Conservation (phyloP, 345 rosid species). For the Melastoma malabathricum region DNA sequence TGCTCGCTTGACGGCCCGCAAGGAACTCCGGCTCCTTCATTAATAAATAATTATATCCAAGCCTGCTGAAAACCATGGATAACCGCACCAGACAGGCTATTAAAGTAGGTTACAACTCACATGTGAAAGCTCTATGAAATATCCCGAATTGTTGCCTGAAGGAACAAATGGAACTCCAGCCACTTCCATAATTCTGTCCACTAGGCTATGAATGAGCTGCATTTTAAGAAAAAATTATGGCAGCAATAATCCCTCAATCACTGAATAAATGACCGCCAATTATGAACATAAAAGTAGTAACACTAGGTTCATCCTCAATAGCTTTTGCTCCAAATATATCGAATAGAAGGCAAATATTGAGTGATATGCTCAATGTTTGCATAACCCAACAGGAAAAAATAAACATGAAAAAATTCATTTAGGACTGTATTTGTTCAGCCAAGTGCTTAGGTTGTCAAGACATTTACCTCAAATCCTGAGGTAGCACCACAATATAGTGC, state of each 20-base stretch:
- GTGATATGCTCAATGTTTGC: too few species aligned
- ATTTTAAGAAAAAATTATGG: conserved; percentile 6
- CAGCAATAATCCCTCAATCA: background rate
- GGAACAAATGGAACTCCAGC: conserved; percentile 56
- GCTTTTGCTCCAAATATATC: too few species aligned
- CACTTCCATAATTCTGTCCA: conserved; percentile 88
- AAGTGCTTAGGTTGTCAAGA: background rate
- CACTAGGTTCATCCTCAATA: too few species aligned
- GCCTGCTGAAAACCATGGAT: background rate
- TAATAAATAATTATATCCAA: background rate
- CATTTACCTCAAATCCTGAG: conserved; percentile 90
- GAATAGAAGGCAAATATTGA: too few species aligned
- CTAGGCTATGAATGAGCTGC: conserved; percentile 82
- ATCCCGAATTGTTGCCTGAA: conserved; percentile 38
- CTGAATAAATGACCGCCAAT: background rate
- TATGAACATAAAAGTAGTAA: background rate
- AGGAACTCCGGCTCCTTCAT: conserved; percentile 75
- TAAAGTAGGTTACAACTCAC: conserved; percentile 25
- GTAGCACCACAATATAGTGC: conserved; percentile 80
- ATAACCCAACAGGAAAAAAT: too few species aligned
- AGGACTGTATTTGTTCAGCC: too few species aligned
- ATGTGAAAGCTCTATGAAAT: conserved; percentile 42
- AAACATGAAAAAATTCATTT: too few species aligned
- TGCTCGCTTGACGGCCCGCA: conserved; percentile 70
- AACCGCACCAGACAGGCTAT: too few species aligned